phyloP scores from a whole-genome alignment of 352 stramenopile genomes.

The Phytophthora boehmeriae region DNA sequence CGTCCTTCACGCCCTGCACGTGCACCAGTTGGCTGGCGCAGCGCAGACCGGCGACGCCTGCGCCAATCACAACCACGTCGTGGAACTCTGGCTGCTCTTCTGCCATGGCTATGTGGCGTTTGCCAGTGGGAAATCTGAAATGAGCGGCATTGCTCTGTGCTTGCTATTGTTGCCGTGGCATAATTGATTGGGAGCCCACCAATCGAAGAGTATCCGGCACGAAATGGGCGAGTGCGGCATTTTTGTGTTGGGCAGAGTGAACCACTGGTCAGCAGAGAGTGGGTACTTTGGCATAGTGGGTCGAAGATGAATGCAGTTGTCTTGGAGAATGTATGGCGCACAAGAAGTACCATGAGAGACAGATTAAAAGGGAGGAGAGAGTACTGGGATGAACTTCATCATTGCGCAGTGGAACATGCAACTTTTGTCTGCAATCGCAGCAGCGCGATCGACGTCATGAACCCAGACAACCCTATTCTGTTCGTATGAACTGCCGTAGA shows the following conservation, averaged over 20 bases:
- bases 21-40: conserved; percentile 70
- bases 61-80: conserved; percentile 76
- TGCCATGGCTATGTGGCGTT: conserved; percentile 10
- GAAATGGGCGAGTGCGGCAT: conserved; percentile 10
- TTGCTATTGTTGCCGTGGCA: too few species aligned
- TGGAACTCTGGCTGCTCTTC: conserved; percentile 38
- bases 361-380: neutral
- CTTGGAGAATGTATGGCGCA: neutral
- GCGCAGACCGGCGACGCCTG: conserved; percentile 66
- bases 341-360: neutral
- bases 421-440: too few species aligned
- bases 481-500: too few species aligned
- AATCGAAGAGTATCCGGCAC: conserved; percentile 28
- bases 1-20: conserved; percentile 56
- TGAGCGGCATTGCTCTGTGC: too few species aligned
- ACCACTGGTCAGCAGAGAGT: conserved; percentile 36
- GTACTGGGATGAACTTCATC: neutral
- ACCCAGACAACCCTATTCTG: too few species aligned
- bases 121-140: conserved; percentile 18
- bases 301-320: neutral
- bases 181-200: conserved; percentile 18
- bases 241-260: conserved; percentile 14
- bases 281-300: neutral
- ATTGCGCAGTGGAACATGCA: too few species aligned
- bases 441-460: too few species aligned